Evolutionary conservation across 2,329 filamentous ascomycete genomes (phyloP).

Genomic region (Teratosphaeriaceae sp.): DNA sequence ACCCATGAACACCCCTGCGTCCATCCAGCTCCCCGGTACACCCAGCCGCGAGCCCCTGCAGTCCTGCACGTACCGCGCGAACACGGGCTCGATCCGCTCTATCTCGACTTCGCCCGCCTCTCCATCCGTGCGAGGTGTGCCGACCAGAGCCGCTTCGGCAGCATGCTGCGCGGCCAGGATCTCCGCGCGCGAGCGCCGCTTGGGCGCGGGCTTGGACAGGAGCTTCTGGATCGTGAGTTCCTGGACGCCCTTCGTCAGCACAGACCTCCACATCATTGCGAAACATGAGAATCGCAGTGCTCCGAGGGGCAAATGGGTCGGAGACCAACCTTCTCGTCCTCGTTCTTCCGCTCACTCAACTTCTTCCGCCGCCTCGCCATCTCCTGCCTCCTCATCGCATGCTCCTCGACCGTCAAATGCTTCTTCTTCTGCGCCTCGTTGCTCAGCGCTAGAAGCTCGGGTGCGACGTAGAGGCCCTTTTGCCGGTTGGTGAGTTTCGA

Average conservation of each 20-base stretch:
- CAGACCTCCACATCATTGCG: not conserved
- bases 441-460: constrained; percentile 35
- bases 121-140: constrained; percentile 32
- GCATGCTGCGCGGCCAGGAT: constrained; percentile 34
- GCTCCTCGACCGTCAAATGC: constrained; percentile 65
- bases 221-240: constrained; percentile 91
- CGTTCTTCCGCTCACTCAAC: constrained; percentile 68
- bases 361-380: constrained; percentile 70
- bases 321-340: constrained; percentile 64
- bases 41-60: constrained; percentile 59
- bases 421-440: constrained; percentile 69
- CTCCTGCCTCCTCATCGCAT: constrained; percentile 64
- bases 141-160: constrained; percentile 38
- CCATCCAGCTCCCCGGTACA: constrained; percentile 63
- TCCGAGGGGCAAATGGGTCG: not conserved
- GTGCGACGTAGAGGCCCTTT: constrained; percentile 50
- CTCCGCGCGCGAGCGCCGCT: constrained; percentile 48
- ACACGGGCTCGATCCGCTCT: constrained; percentile 47
- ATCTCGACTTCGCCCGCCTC: not conserved
- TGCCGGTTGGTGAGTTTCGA: constrained; percentile 64
- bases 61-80: constrained; percentile 65
- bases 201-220: constrained; percentile 77
- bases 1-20: constrained; percentile 47
- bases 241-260: too few relatives aligned
- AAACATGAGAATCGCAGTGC: not conserved